Base-by-base conservation (phyloP, 78 protist genomes). In the Cavenderia fasciculata region DNA sequence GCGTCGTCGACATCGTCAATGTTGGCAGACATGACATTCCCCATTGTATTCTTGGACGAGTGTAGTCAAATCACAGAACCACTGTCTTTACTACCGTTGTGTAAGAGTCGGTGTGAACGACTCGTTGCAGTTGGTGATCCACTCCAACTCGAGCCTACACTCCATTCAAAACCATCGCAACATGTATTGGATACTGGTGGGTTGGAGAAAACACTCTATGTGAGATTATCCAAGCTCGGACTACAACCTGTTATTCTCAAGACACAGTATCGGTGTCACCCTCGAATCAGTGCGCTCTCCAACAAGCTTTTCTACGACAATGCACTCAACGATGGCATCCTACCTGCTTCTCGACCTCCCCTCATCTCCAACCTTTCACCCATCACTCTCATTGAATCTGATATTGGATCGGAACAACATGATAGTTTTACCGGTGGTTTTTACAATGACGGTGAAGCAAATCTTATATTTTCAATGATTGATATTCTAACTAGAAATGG, bases 251-350 rank as follows among this genome's bases (percentile, higher is more conserved):
- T 73, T 19, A 21, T 92, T 29, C 49, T 96, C 23, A 62, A 74
- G 46, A 96, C 71, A 19, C 97, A 96, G 65, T 96, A 94, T 68
- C 74, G 97, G 69, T 94, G 96, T 71, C 96, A 96, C 52, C 97
- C 97, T 4, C 12, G 2, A 2, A 90, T 96, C 41, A 71, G 92
- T 38, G 43, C 36, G 8, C 19, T 96, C 2, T 56, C 94, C 47
- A 94, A 94, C 41, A n/a, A 23, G 27, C 51, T 96, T 33, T 96
- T 94, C 71, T 96, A 96, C 46, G 27, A n/a, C 4, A 49, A 62
- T 4, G 36, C 12, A 2, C 59, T 96, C 4, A 27, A 12, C 0
- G 84, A 94, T 76, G 97, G 95, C 63, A 73, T 90, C 33, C 21
- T 65, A 2, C 59, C 1, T 0, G 74, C 8, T 2, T 73, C 57